Conservation (phyloP, 108 stramenopile species). For the Chaetoceros muelleri region DNA sequence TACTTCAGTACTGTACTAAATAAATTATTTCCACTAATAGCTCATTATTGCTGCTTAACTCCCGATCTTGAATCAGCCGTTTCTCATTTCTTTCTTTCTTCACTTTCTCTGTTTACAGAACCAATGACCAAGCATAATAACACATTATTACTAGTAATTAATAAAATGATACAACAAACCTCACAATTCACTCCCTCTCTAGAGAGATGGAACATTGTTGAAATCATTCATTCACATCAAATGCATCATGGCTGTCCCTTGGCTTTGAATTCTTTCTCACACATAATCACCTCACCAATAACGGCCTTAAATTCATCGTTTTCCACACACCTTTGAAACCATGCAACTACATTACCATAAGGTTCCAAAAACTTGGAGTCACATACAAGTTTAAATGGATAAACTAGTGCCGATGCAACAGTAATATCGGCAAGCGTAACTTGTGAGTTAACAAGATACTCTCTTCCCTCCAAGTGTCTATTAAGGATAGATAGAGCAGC, state of each 20-base stretch:
- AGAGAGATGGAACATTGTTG: no score
- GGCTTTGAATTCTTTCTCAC: slow-evolving; percentile 46
- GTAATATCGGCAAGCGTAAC: slow-evolving; percentile 90
- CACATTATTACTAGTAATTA: no score
- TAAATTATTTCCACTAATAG: no score
- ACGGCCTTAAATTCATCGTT: slow-evolving; percentile 77
- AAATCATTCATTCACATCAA: not conserved
- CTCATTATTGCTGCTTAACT: no score
- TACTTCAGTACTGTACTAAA: no score
- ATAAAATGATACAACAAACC: no score
- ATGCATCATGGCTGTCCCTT: slow-evolving; percentile 7
- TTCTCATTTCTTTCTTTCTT: no score
- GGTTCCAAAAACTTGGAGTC: slow-evolving; percentile 48
- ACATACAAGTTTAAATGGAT: slow-evolving; percentile 82
- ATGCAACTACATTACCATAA: slow-evolving; percentile 58
- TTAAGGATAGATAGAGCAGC: slow-evolving; percentile 55
- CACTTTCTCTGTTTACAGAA: no score
- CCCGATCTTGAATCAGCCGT: no score
- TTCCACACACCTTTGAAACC: slow-evolving; percentile 78
- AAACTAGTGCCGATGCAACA: slow-evolving; percentile 72
- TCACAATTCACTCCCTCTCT: no score
- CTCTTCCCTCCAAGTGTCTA: slow-evolving; percentile 28
- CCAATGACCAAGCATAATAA: no score
- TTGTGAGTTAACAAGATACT: slow-evolving; percentile 67
- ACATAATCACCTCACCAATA: slow-evolving; percentile 65